Evolutionary conservation across 1,284 basidiomycete species (phyloP), one percentile per base, ranked within the genome.

Genomic region (Ustilago crameri): DNA sequence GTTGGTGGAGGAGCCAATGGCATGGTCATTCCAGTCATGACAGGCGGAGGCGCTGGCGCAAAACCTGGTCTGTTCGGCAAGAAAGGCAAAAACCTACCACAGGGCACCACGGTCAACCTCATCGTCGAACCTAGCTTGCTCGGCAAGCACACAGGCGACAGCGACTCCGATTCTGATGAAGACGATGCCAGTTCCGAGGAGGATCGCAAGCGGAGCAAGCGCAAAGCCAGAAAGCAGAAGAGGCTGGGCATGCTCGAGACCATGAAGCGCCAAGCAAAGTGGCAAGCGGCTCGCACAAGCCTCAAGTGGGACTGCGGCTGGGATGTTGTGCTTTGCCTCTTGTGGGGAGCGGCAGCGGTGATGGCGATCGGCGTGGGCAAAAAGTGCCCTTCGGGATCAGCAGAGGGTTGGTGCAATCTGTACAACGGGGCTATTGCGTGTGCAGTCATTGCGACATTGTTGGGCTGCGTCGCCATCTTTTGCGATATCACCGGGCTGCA

Each of bases 341-440:
- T 78, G 26, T 77, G 74, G 75, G 59, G 56, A 18, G 47, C 61
- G 3, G 75, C 59, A 22, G 60, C 58, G n/a, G 63, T 76, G 20
- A 52, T 75, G 49, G 49, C 61, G 34, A 44, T 77, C 12, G 62
- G 47, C 17, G 52, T 77, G 14, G 74, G 74, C 1, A 66, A 65
- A 17, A 66, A 57, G 30, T 78, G 76, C 35, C 60, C 63, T 0
- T 37, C 62, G 1, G 76, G 76, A 3, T 44, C 56, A 0, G 49
- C 48, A 2, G 48, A 61, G n/a, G 76, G 76, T 2, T 78, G 76
- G 76, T 78, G 76, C 52, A 69, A 66, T 23, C 30, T 63, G 38
- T 78, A 75, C 57, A 77, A 78, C 44, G 72, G 60, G 10, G 72
- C 74, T 20, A 75, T 76, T 20, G 76, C 76, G 12, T 73, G 67